These are phyloP conservation scores for Tilletiaria anomala DNA, from an alignment of 1,284 basidiomycete genomes.

Conservation along the genomic window DNA sequence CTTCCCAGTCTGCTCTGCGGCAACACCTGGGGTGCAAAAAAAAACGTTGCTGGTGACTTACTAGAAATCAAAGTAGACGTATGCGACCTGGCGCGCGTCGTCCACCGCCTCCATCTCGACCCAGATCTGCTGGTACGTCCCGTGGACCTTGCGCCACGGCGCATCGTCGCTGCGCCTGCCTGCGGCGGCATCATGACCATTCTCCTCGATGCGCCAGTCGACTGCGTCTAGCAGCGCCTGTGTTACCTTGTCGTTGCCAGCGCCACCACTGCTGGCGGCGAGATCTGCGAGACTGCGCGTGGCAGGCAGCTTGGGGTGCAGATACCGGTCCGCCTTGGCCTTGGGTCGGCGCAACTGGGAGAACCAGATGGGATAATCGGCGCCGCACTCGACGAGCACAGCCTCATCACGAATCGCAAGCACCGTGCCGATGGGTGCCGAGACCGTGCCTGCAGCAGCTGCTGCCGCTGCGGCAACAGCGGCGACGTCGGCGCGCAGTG, in stretches of 20 bases:
- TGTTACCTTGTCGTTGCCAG: background rate
- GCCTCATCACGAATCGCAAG: conserved; percentile 42
- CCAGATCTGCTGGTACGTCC: conserved; percentile 43
- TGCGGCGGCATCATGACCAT: background rate
- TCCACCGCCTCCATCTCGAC: conserved; percentile 35
- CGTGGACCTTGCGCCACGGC: conserved; percentile 18
- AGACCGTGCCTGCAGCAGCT: too few species aligned
- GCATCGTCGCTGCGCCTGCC: conserved; percentile 9
- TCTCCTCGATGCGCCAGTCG: too few species aligned
- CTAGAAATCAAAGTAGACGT: conserved; percentile 44
- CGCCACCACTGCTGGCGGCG: conserved; percentile 8
- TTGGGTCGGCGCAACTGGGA: conserved; percentile 43
- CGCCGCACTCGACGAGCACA: conserved; percentile 40
- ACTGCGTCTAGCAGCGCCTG: background rate
- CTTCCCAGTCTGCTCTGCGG: too few species aligned
- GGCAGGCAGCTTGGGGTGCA: conserved; percentile 43
- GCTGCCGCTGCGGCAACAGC: too few species aligned
- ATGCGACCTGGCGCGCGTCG: conserved; percentile 32
- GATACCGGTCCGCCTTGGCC: conserved; percentile 31
- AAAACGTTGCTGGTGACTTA: too few species aligned
- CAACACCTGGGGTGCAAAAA: too few species aligned
- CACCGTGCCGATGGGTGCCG: conserved; percentile 35
- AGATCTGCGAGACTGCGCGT: conserved; percentile 35
- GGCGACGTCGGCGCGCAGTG: conserved; percentile 14
- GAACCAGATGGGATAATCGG: conserved; percentile 42